phyloP scores from a whole-genome alignment of 108 stramenopile species.

The Aurantiochytrium sp. region DNA sequence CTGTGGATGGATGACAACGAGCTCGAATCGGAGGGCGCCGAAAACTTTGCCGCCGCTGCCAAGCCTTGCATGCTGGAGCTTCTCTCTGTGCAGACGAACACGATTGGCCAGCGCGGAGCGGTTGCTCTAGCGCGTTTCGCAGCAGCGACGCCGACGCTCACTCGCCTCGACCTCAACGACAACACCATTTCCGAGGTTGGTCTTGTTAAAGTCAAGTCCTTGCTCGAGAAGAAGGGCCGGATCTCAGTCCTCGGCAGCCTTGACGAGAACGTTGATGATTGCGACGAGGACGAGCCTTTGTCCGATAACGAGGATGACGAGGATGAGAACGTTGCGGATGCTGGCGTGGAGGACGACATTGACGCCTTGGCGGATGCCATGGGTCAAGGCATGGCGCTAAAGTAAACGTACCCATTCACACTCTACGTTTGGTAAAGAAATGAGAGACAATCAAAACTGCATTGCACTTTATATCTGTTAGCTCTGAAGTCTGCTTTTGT shows the following conservation, averaged over 20 bases:
- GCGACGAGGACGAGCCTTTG: neutral
- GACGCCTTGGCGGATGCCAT: neutral
- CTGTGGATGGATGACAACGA: slow-evolving; percentile 12
- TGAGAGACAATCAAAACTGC: neutral
- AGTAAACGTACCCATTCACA: neutral
- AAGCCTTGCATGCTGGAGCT: neutral
- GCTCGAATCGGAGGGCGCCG: neutral
- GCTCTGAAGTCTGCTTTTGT: too few species aligned
- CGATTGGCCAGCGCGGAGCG: slow-evolving; percentile 1
- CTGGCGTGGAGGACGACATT: neutral
- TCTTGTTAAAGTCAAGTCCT: neutral
- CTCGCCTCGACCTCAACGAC: neutral
- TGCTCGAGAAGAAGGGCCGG: slow-evolving; percentile 2
- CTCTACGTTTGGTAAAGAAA: too few species aligned
- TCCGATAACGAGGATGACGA: neutral
- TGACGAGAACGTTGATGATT: neutral
- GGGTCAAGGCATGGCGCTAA: neutral
- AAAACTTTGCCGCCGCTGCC: neutral
- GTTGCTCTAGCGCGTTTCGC: neutral
- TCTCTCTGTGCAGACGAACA: neutral
- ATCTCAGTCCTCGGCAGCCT: neutral
- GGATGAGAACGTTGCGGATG: neutral
- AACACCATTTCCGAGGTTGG: neutral
- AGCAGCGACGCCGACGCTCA: neutral
- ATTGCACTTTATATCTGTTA: too few species aligned